Conservation (phyloP, 176 grass and related monocot genomes). For the Oryza meridionalis region DNA sequence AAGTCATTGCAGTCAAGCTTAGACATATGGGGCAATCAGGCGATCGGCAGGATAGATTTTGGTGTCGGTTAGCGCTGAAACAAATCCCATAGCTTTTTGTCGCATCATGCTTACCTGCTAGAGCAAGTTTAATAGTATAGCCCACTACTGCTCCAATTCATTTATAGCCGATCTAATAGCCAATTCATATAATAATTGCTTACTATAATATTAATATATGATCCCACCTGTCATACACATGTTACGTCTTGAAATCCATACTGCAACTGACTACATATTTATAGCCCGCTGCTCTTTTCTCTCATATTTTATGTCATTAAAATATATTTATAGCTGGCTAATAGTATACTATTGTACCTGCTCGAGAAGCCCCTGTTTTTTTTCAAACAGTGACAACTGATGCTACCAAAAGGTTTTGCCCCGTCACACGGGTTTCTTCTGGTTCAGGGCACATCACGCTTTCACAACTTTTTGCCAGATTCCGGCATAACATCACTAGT, state of each 20-base stretch:
- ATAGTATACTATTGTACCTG: background rate
- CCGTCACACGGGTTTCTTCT: background rate
- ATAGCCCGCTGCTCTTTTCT: too few species aligned
- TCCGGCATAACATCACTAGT: background rate
- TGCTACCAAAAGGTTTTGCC: background rate
- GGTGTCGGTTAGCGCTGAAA: background rate
- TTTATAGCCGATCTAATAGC: too few species aligned
- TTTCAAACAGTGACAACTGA: background rate
- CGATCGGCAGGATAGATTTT: background rate
- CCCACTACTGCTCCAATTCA: too few species aligned
- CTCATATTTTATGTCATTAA: too few species aligned
- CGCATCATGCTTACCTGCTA: conserved; percentile 4
- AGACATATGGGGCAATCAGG: background rate
- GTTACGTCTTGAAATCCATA: too few species aligned
- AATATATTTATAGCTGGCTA: too few species aligned
- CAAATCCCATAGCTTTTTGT: conserved; percentile 14
- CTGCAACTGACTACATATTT: too few species aligned
- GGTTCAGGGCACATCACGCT: background rate
- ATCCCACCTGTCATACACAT: too few species aligned
- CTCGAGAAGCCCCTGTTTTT: background rate
- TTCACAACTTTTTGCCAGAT: background rate
- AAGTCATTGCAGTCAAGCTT: background rate
- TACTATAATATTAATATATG: too few species aligned
- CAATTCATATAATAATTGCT: too few species aligned
- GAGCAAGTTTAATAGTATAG: too few species aligned